Evolutionary conservation across 2,329 filamentous ascomycete genomes (phyloP), one percentile per base, ranked within the genome.

Genomic region (Aureobasidium zeae): DNA sequence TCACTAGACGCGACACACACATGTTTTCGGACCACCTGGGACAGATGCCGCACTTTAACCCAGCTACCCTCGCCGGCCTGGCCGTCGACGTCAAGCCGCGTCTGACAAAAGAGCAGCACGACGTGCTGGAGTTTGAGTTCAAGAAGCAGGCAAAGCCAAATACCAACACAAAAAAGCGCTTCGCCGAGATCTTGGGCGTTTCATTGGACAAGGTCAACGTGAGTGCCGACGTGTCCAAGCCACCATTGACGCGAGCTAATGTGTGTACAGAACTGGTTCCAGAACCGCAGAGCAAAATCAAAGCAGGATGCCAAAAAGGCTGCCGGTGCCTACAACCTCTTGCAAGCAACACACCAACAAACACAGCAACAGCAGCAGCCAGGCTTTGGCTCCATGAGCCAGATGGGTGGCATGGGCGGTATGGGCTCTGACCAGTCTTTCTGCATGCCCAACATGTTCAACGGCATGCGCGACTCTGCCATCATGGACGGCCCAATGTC

Each of bases 171-270:
- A 72, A 72, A 57, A 71, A 70, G 57, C 61, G 62, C 31, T 71
- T 71, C 48, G 69, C 69, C 30, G 63, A 69, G 47, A 54, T 55
- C 15, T 58, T 72, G 20, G 62, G 63, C 35, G 68, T 72, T 20
- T 67, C 69, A 25, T 56, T 72, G 45, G 69, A 72, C 56, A 72
- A 72, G 60, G 68, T 72, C 56, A 72, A 72, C 50, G 69, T 71
- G 55, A 57, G 17, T 10, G 36, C 16, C 20, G 16, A 2, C n/a
- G n/a, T n/a, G n/a, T n/a, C n/a, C n/a, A n/a, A n/a, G n/a, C n/a
- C 7, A 11, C 5, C 17, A 8, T 16, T 28, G 25, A 13, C 9
- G 7, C 16, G 15, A 1, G 3, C 37, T 41, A 54, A 41, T 38
- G 24, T 12, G 28, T 22, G 13, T 13, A 45, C 51, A 72, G 69